Evolutionary conservation across 108 stramenopile genomes (phyloP), one percentile per base, ranked within the genome.

Genomic region (Nitzschia sp.): DNA sequence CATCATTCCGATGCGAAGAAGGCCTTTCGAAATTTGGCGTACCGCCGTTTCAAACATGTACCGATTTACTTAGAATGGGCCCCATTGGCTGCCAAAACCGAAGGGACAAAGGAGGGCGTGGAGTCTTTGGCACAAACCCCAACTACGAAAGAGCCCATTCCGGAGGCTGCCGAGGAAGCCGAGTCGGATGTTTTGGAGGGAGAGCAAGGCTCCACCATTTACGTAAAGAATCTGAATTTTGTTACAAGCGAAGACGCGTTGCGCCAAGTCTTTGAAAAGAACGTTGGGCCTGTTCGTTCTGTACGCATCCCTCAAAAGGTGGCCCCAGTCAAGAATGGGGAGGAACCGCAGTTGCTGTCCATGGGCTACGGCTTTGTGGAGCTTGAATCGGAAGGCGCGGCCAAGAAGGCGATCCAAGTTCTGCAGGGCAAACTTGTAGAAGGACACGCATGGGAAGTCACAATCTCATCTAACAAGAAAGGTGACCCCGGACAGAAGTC

Each of bases 341-440:
- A 46, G 22, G 63, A 85, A 72, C 23, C 50, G 15, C 58, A 72
- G 57, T 66, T 68, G 30, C 33, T 94, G 47, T 96, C 95, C 29
- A 92, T 97, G 95, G 99, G 99, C 16, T 99, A 84, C 76, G 98
- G 99, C 11, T 99, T 99, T 80, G 96, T 98, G 44, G 99, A 99
- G 73, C 96, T 95, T 66, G 56, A 63, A n/a, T 86, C 89, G 22
- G 69, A 77, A 48, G 73, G 73, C 22, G 59, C 68, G 17, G 96
- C 93, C 29, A 65, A 70, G 4, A 90, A 84, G 38, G 97, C 97
- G 5, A 64, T 98, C 45, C 81, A 87, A 73, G 67, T 65, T 25
- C 53, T 96, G 22, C 89, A 97, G 55, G 96, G 96, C 6, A 80
- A 72, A n/a, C 58, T 88, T 8, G 78, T 99, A 8, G 96, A 98